phyloP scores from a whole-genome alignment of 305 asterid species.

The Fraxinus sp. region DNA sequence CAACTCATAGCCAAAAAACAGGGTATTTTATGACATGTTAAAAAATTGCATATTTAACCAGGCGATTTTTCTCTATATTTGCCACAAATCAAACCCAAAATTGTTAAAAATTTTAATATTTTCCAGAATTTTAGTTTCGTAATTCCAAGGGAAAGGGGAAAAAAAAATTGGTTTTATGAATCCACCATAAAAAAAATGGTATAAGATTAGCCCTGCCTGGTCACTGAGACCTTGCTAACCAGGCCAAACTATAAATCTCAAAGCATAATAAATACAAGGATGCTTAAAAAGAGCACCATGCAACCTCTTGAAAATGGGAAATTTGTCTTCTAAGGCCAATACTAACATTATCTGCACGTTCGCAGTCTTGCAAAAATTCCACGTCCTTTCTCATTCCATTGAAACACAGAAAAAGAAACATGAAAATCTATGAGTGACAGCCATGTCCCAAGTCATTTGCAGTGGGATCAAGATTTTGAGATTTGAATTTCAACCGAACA shows the following conservation, averaged over 20 bases:
- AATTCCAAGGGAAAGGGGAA: conserved; percentile 17
- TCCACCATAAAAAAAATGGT: neutral
- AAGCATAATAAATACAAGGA: conserved; percentile 20
- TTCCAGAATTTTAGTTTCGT: neutral
- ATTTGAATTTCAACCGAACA: conserved; percentile 17
- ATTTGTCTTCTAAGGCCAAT: neutral
- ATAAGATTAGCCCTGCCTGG: neutral
- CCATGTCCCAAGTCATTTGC: neutral
- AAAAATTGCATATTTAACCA: neutral
- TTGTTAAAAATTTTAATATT: neutral
- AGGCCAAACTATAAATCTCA: conserved; percentile 22
- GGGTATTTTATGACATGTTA: conserved; percentile 1
- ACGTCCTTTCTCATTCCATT: too few relatives aligned
- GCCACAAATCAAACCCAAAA: neutral
- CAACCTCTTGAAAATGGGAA: conserved; percentile 26
- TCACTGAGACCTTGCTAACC: neutral
- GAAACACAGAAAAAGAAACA: too few relatives aligned
- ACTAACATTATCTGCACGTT: too few relatives aligned
- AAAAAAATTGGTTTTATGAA: too few relatives aligned
- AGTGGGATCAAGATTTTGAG: conserved; percentile 3
- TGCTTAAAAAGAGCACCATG: conserved; percentile 22
- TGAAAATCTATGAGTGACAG: too few relatives aligned
- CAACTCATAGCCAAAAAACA: neutral
- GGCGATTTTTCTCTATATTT: neutral
- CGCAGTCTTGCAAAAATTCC: too few relatives aligned